These are phyloP conservation scores for Xylaria nigripes DNA, from an alignment of 495 filamentous ascomycete species.

Conservation along the genomic window DNA sequence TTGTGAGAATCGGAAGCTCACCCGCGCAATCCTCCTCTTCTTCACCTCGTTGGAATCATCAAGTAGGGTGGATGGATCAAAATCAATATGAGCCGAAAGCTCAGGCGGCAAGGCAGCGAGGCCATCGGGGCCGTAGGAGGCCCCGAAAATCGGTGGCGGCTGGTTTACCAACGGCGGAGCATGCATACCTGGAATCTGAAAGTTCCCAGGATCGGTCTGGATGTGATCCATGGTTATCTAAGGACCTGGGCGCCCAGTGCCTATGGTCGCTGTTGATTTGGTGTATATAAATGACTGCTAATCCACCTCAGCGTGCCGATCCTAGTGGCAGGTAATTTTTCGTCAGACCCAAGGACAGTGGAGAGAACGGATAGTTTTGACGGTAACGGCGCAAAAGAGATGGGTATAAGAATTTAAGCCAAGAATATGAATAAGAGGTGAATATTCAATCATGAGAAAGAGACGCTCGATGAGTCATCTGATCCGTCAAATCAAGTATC, in stretches of 20 bases:
- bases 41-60: constrained; percentile 80
- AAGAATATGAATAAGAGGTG: not conserved
- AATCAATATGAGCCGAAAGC: constrained; percentile 53
- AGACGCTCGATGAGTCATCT: too few relatives aligned
- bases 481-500: too few relatives aligned
- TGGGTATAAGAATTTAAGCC: not conserved
- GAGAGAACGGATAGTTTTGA: not conserved
- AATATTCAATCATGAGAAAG: not conserved
- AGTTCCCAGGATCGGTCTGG: constrained; percentile 30
- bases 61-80: constrained; percentile 44
- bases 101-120: constrained; percentile 50
- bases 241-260: not conserved
- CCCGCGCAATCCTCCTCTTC: constrained; percentile 85
- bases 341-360: not conserved
- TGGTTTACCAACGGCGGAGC: constrained; percentile 55
- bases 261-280: not conserved
- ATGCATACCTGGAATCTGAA: constrained; percentile 41
- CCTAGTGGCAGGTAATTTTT: not conserved
- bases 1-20: constrained; percentile 30
- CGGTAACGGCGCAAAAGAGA: not conserved
- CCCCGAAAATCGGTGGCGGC: constrained; percentile 64
- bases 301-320: not conserved
- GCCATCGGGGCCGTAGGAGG: constrained; percentile 52
- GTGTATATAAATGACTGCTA: not conserved
- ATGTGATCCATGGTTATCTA: constrained; percentile 36